Evolutionary conservation across 495 filamentous ascomycete species (phyloP), one percentile per base, ranked within the genome.

Genomic region (Peziza echinospora): DNA sequence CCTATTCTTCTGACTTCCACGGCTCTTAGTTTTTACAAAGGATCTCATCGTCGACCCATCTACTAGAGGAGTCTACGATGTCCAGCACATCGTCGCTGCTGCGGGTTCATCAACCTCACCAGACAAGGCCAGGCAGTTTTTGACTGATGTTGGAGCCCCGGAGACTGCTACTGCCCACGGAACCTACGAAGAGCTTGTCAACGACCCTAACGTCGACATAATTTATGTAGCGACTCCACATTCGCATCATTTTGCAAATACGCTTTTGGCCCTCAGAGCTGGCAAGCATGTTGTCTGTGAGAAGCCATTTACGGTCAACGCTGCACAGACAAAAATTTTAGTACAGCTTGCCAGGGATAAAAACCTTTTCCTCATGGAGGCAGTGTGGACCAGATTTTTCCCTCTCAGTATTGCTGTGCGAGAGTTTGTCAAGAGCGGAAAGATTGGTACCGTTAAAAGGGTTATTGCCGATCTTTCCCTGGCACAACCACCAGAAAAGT

Each of bases 171-270:
- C 75, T 47, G 74, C 83, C 3, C 92, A 93, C 53, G 82, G 77
- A 30, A 77, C 74, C 47, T 96, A 93, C 65, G 64, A 71, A 47
- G 77, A 81, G 50, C 73, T 94, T 25, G 80, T 84, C 7, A 67
- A 69, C 19, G 80, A 93, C 57, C 67, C 76, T 13, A 68, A 80
- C 45, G 69, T 94, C 49, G 86, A 93, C 54, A 82, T 91, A 44
- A 66, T 94, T 62, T 94, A 93, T 60, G 76, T 94, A 44, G 85
- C 87, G 13, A 94, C 87, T 2, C 87, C 87, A 17, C 87, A 93
- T 65, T 87, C 81, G 24, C 87, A 93, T 62, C 87, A 96, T 67
- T 94, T 83, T 68, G 81, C 86, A 60, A 89, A 96, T 58, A 71
- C 75, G 41, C 80, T 84, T 71, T 71, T 91, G 26, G 79, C 74